Base-by-base conservation (phyloP, 106 monocot genomes). In the Platanthera guangdongensis region DNA sequence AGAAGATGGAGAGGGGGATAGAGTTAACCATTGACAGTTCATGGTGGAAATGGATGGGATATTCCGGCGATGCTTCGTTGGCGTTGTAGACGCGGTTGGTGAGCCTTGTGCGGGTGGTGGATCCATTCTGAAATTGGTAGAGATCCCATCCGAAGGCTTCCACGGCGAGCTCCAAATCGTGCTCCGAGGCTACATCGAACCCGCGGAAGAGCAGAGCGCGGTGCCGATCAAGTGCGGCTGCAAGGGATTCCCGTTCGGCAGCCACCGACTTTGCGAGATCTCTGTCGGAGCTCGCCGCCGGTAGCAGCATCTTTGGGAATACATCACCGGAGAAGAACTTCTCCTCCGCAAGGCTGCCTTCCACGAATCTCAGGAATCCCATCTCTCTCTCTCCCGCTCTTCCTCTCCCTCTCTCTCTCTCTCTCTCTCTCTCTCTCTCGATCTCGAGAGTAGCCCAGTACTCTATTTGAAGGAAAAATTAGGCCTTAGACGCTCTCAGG, bases 21-120 rank as follows among this genome's bases (percentile, higher is more conserved):
- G 39, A 39, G 6, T 53, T 51, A 6, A 10, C 83, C 4, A 84
- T 47, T 4, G 79, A 50, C 79, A 80, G 80, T 47, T 84, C 84
- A 19, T 84, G 84, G 50, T 84, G 84, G 71, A 84, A 84, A 46
- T 75, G 75, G 79, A 84, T 80, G 72, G 80, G 71, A 49, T 52
- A 6, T 11, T 80, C 45, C 7, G 73, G 76, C 12, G 84, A 68
- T 8, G 79, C 76, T 39, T 80, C 79, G 57, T 68, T 84, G 50
- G 71, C 45, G 16, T 72, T 76, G 76, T 51, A 79, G 64, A 79
- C 71, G 8, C 79, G 78, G 59, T 63, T n/a, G 48, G 49, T 70
- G 16, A 65, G 12, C 73, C 53, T 76, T 16, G 63, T 13, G 5
- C 84, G 48, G 21, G 51, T 48, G 51, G 73, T 8, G 6, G 50